A percentile compares a stretch with the other conserved stretches of the same genome.
These are phyloP conservation scores for Sphaerulina musiva DNA, from an alignment of 2,329 filamentous ascomycete species.

Conservation along the genomic window DNA sequence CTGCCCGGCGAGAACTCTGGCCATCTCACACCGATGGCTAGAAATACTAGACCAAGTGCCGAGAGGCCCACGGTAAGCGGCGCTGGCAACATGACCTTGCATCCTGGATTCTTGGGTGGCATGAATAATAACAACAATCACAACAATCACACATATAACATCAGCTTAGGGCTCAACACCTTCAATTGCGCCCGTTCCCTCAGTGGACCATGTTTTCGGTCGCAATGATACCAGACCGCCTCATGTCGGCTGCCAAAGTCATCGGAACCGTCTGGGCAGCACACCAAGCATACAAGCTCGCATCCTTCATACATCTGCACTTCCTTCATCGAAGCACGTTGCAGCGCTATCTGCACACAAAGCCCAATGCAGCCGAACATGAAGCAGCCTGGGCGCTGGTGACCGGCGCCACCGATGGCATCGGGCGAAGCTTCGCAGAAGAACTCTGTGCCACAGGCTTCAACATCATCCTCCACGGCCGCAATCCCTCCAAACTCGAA, in stretches of 20 bases:
- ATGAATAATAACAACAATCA: no score
- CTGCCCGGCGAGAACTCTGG: no score
- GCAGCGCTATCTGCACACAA: constrained; percentile 17
- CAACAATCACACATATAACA: no score
- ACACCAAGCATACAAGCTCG: constrained; percentile 20
- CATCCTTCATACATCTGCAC: constrained; percentile 23
- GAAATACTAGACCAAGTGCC: no score
- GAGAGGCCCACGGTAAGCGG: no score
- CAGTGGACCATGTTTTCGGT: no score
- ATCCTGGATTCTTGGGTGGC: no score
- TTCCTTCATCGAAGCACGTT: constrained; percentile 25
- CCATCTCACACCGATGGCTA: no score
- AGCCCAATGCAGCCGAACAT: background rate
- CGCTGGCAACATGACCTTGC: no score
- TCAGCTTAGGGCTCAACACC: no score
- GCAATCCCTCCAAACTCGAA: constrained; percentile 46
- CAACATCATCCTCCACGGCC: constrained; percentile 54
- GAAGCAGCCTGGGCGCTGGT: constrained; percentile 19
- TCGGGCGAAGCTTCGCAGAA: constrained; percentile 47
- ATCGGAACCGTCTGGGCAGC: constrained; percentile 19
- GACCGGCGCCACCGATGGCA: constrained; percentile 50
- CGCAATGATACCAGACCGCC: background rate
- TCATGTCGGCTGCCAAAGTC: constrained; percentile 7
- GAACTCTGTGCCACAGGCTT: constrained; percentile 50
- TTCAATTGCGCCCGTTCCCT: no score